Conservation (phyloP, 768 basidiomycete genomes). For the Lyophyllum shimeji region DNA sequence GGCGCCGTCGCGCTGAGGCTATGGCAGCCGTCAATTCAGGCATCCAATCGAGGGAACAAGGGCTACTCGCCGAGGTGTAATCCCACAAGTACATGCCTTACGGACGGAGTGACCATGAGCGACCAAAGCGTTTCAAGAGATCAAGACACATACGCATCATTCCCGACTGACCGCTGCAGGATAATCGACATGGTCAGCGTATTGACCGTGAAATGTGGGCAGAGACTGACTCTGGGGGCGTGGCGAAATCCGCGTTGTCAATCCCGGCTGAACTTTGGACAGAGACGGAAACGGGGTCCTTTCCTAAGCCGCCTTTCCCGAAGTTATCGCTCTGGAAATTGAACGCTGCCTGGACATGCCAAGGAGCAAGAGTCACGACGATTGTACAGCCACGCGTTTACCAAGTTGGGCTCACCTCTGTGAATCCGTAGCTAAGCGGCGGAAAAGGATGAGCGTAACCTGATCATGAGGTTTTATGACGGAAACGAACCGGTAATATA, state of each 20-base stretch:
- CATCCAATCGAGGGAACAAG: constrained; percentile 39
- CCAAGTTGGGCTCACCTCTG: constrained; percentile 31
- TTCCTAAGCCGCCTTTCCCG: constrained; percentile 45
- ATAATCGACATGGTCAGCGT: neutral
- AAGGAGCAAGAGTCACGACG: no score
- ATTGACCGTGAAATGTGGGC: neutral
- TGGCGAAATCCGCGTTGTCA: constrained; percentile 44
- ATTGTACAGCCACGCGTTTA: no score
- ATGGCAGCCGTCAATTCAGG: constrained; percentile 38
- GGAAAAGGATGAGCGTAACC: neutral
- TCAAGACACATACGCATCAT: constrained; percentile 30
- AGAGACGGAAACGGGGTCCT: constrained; percentile 50
- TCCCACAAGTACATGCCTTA: constrained; percentile 37
- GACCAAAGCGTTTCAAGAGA: neutral
- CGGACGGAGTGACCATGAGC: no score
- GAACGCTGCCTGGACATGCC: constrained; percentile 25
- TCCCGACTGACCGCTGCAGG: constrained; percentile 33
- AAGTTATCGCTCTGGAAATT: constrained; percentile 58
- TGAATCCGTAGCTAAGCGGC: constrained; percentile 44
- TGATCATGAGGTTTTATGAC: neutral
- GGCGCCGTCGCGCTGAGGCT: constrained; percentile 61
- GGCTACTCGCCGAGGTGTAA: constrained; percentile 26
- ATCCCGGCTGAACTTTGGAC: constrained; percentile 46
- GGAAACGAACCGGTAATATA: constrained; percentile 30
- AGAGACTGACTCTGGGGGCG: constrained; percentile 43